Evolutionary conservation across 768 basidiomycete genomes (phyloP).

Genomic region (Lentinula raphanica): DNA sequence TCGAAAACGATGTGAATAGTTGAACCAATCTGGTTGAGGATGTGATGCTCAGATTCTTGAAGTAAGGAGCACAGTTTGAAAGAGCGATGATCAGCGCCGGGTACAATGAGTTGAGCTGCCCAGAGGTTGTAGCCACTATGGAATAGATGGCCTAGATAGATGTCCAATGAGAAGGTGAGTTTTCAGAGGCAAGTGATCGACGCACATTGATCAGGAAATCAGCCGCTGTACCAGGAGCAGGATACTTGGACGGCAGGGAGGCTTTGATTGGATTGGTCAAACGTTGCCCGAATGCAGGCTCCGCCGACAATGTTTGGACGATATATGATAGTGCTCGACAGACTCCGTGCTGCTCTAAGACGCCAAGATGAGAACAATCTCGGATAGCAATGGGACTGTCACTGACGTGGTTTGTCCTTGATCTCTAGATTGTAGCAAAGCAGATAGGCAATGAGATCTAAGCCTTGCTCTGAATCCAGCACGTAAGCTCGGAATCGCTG

Average conservation of each 20-base stretch:
- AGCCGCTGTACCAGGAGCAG: constrained; percentile 62
- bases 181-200: constrained; percentile 4
- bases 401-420: constrained; percentile 88
- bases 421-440: constrained; percentile 80
- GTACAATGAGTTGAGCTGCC: constrained; percentile 76
- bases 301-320: constrained; percentile 85
- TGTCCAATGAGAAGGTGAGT: constrained; percentile 9
- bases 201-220: constrained; percentile 87
- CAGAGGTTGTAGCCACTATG: constrained; percentile 85
- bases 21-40: constrained; percentile 83
- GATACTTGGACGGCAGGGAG: constrained; percentile 74
- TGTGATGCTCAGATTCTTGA: constrained; percentile 74
- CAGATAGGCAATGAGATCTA: constrained; percentile 73
- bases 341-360: constrained; percentile 81
- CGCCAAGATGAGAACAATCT: background rate
- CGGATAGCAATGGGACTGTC: background rate
- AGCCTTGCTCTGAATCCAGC: constrained; percentile 73
- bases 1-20: constrained; percentile 87
- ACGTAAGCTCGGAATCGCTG: constrained; percentile 88
- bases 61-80: constrained; percentile 83
- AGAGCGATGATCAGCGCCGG: constrained; percentile 89
- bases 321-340: constrained; percentile 89
- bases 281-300: constrained; percentile 68
- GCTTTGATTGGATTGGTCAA: constrained; percentile 61
- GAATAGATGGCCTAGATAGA: constrained; percentile 72